phyloP scores from a whole-genome alignment of 2,329 filamentous ascomycete species.

The Bisporella sp. region DNA sequence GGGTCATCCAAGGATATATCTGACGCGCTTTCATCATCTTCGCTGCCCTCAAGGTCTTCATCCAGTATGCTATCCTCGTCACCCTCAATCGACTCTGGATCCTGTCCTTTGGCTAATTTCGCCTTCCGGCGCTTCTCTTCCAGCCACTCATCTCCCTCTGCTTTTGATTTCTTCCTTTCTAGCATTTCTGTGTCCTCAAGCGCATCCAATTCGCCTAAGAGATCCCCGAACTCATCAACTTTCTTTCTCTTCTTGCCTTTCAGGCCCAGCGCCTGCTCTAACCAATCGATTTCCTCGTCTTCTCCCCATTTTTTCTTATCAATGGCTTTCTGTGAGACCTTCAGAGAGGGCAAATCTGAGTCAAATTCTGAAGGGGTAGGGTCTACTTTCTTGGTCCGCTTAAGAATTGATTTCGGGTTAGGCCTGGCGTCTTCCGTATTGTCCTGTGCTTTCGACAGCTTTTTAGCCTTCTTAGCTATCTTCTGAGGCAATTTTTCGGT shows the following conservation, averaged over 20 bases:
- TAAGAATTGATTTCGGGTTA: slow-evolving; percentile 24
- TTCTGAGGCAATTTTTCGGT: not conserved
- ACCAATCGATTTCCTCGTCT: slow-evolving; percentile 82
- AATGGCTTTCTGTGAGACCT: slow-evolving; percentile 13
- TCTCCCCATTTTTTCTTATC: slow-evolving; percentile 62
- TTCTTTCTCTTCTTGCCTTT: slow-evolving; percentile 65
- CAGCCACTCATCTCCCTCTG: slow-evolving; percentile 53
- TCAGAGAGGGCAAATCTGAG: slow-evolving; percentile 12
- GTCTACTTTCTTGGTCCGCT: slow-evolving; percentile 18
- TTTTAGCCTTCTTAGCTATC: not conserved
- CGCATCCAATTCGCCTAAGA: slow-evolving; percentile 63
- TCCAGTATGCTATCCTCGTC: slow-evolving; percentile 19
- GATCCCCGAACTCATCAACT: slow-evolving; percentile 75
- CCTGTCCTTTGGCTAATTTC: slow-evolving; percentile 5
- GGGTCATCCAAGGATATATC: slow-evolving; percentile 22
- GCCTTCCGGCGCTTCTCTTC: slow-evolving; percentile 48
- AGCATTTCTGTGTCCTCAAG: slow-evolving; percentile 37
- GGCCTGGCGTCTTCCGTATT: slow-evolving; percentile 1
- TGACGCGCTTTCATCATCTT: slow-evolving; percentile 25
- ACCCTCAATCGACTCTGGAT: not conserved
- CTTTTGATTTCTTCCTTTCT: slow-evolving; percentile 49
- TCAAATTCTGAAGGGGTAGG: slow-evolving; percentile 1
- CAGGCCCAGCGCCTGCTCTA: slow-evolving; percentile 84
- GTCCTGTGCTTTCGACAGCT: not conserved
- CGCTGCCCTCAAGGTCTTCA: slow-evolving; percentile 21